Conservation (phyloP, 805 yeast species). For the Jamesozyma lodderae region DNA sequence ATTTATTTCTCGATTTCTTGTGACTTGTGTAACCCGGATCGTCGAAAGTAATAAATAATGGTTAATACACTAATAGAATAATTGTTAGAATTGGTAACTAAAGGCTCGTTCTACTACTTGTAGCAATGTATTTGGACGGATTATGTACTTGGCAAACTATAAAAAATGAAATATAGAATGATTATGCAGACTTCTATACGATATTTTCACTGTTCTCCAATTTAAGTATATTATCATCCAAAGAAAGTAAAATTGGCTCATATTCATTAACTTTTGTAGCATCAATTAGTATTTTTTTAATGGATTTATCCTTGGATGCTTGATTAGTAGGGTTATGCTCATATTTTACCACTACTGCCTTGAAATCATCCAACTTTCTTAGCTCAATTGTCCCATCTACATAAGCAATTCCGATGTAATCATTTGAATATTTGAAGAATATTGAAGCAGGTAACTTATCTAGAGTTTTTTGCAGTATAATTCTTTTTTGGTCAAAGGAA, state of each 20-base stretch:
- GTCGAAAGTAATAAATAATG: no score
- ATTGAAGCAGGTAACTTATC: conserved; percentile 7
- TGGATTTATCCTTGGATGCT: not conserved
- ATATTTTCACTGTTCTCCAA: conserved; percentile 6
- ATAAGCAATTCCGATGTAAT: conserved; percentile 13
- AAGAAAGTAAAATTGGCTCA: conserved; percentile 7
- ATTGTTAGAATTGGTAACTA: no score
- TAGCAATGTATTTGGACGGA: no score
- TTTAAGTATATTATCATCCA: conserved; percentile 9
- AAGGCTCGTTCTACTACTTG: no score
- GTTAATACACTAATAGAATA: no score
- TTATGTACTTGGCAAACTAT: no score
- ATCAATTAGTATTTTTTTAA: conserved; percentile 4
- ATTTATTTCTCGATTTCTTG: no score
- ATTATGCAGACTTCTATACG: no score
- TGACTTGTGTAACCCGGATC: no score
- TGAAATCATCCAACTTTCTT: conserved; percentile 18
- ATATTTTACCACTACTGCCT: conserved; percentile 9
- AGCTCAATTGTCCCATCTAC: conserved; percentile 19
- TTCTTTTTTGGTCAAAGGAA: conserved; percentile 27
- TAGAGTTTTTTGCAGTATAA: conserved; percentile 12
- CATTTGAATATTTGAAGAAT: conserved; percentile 10
- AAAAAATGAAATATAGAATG: no score
- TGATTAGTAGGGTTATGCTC: conserved; percentile 9
- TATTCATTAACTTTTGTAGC: conserved; percentile 5